A percentile compares a stretch with the other conserved stretches of the same genome.
phyloP scores from a whole-genome alignment of 805 yeast genomes.

The Jamesozyma gamospora region DNA sequence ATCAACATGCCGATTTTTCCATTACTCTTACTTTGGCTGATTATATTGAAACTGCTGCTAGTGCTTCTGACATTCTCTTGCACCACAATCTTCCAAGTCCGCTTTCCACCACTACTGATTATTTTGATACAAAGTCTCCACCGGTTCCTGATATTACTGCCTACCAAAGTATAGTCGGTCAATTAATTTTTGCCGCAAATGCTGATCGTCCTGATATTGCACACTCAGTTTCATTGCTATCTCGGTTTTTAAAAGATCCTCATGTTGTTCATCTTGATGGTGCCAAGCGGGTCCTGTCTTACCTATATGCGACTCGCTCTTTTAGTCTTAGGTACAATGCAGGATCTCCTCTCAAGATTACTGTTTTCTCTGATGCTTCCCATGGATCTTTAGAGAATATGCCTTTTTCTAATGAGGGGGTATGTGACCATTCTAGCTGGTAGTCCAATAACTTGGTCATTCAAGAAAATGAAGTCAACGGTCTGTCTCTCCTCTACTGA shows the following conservation, averaged over 20 bases:
- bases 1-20: no score
- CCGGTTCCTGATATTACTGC: background rate
- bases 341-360: background rate
- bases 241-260: slow-evolving; percentile 5
- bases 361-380: slow-evolving; percentile 1
- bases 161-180: background rate
- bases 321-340: slow-evolving; percentile 1
- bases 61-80: no score
- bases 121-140: no score
- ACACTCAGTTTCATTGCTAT: slow-evolving; percentile 2
- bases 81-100: no score
- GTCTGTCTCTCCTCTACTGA: slow-evolving; percentile 7
- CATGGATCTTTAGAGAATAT: slow-evolving; percentile 3
- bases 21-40: no score
- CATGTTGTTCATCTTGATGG: slow-evolving; percentile 2
- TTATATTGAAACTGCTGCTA: no score
- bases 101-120: no score
- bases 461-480: slow-evolving; percentile 6
- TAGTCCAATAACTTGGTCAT: slow-evolving; percentile 8
- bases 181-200: slow-evolving; percentile 5
- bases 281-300: slow-evolving; percentile 4
- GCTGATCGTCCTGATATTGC: slow-evolving; percentile 10
- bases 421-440: slow-evolving; percentile 5
- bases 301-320: slow-evolving; percentile 5
- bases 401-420: slow-evolving; percentile 9